A percentile compares a stretch with the other conserved stretches of the same genome.
These are phyloP conservation scores for Colletotrichum brevisporum DNA, from an alignment of 2,329 filamentous ascomycete genomes.

Conservation along the genomic window DNA sequence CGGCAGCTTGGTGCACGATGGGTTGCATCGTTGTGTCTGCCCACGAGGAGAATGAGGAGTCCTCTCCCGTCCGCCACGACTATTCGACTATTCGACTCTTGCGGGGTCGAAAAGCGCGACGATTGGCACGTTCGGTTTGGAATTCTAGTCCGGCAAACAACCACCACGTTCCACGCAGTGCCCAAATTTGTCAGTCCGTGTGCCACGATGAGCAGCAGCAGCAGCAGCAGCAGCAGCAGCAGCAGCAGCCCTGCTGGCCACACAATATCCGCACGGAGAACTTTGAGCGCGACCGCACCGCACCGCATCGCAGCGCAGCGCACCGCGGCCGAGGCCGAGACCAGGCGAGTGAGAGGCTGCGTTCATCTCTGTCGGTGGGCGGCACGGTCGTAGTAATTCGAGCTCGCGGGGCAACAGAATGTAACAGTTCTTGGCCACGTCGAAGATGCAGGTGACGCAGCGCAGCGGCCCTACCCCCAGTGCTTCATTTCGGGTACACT, in stretches of 20 bases:
- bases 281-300: too few species aligned
- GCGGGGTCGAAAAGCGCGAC: neutral
- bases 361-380: constrained; percentile 20
- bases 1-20: constrained; percentile 25
- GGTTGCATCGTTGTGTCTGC: constrained; percentile 22
- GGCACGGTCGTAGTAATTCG: constrained; percentile 18
- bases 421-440: constrained; percentile 30
- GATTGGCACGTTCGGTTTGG: constrained; percentile 36
- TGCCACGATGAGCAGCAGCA: constrained; percentile 7
- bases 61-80: neutral
- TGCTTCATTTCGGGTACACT: constrained; percentile 20
- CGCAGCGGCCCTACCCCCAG: neutral
- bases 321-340: neutral
- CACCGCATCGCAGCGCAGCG: too few species aligned
- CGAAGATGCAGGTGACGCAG: constrained; percentile 27
- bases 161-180: neutral
- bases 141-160: constrained; percentile 2
- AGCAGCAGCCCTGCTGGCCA: constrained; percentile 7
- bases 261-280: neutral
- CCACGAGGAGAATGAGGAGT: constrained; percentile 8
- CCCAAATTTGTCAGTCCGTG: constrained; percentile 4
- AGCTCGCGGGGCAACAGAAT: constrained; percentile 23
- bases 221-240: neutral
- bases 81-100: neutral
- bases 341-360: constrained; percentile 1